phyloP scores from a whole-genome alignment of 345 rosid species.

The Pistacia vera region DNA sequence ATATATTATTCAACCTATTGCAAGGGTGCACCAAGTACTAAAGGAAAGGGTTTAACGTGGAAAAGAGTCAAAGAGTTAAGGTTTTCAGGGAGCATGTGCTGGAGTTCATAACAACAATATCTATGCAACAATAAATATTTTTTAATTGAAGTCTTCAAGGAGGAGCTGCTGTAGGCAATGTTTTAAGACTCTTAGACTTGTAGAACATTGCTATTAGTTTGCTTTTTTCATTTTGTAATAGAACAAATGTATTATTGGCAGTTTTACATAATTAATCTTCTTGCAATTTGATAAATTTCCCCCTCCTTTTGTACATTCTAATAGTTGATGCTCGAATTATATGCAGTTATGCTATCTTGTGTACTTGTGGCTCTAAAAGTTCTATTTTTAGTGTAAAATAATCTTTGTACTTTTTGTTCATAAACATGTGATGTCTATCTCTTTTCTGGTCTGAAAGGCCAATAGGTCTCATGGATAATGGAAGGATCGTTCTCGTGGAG shows the following conservation, averaged over 20 bases:
- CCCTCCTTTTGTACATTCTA: constrained; percentile 12
- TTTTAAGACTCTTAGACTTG: neutral
- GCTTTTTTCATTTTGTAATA: neutral
- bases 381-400: neutral
- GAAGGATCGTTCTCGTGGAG: constrained; percentile 44
- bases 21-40: constrained; percentile 56
- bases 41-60: constrained; percentile 53
- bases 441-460: constrained; percentile 47
- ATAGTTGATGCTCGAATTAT: constrained; percentile 70
- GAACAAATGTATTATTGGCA: neutral
- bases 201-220: no score
- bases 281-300: constrained; percentile 6
- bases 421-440: neutral
- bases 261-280: neutral
- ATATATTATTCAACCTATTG: constrained; percentile 38
- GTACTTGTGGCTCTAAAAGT: neutral
- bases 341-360: constrained; percentile 56
- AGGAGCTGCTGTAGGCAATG: constrained; percentile 62
- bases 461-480: constrained; percentile 33
- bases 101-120: constrained; percentile 46
- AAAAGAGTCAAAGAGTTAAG: constrained; percentile 60
- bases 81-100: constrained; percentile 65
- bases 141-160: constrained; percentile 63
- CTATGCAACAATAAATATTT: constrained; percentile 66
- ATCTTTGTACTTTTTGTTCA: neutral